Evolutionary conservation across 2,329 filamentous ascomycete species (phyloP).

Genomic region (Eutypa lata): DNA sequence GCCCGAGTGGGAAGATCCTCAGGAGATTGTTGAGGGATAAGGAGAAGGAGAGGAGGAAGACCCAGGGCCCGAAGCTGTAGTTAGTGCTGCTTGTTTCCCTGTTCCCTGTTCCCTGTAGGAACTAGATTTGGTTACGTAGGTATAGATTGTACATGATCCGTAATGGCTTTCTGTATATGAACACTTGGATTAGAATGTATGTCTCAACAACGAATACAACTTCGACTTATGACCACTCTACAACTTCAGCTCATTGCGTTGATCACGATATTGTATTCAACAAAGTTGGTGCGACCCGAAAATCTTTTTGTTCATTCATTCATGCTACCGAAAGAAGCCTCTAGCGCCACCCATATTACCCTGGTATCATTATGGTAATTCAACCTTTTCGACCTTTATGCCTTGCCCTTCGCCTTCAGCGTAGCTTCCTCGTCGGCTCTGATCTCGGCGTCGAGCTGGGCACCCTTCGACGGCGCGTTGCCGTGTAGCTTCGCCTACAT

Average conservation of each 20-base stretch:
- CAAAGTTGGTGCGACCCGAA: no score
- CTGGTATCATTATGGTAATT: not conserved
- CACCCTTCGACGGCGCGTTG: conserved; percentile 70
- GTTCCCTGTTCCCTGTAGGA: no score
- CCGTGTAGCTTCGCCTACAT: conserved; percentile 61
- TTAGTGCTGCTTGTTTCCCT: not conserved
- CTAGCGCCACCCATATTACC: not conserved
- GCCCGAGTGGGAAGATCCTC: conserved; percentile 63
- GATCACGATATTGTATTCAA: no score
- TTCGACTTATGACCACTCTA: no score
- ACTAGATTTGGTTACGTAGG: not conserved
- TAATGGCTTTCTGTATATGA: no score
- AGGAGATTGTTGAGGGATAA: conserved; percentile 61
- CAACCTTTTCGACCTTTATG: conserved; percentile 19
- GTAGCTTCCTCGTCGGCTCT: conserved; percentile 65
- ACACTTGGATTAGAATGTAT: not conserved
- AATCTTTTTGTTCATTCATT: conserved; percentile 5
- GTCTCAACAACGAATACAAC: not conserved
- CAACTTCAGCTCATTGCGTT: no score
- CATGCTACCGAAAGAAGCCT: not conserved
- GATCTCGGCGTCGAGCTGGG: conserved; percentile 68
- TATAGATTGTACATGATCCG: no score
- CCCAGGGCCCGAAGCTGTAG: conserved; percentile 60
- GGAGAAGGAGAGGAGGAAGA: conserved; percentile 61
- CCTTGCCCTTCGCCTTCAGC: conserved; percentile 59